Evolutionary conservation across 257 asterid species (phyloP), one percentile per base, ranked within the genome.

Genomic region (Fraxinus quadrangulata): DNA sequence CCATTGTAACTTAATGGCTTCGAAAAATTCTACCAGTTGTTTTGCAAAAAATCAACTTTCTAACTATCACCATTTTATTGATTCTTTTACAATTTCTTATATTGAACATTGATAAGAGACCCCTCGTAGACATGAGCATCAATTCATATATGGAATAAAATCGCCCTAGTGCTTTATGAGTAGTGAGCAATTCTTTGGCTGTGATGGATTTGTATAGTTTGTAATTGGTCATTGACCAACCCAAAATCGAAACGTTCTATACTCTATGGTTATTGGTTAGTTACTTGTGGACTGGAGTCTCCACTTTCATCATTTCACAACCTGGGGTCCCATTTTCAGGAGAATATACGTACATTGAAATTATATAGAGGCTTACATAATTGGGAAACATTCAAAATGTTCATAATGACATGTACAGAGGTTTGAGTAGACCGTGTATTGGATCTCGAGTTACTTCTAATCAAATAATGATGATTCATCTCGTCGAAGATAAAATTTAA

Each of bases 161-260:
- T 70, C 45, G 71, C 17, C 23, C 28, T 8, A 78, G 67, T 74
- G 77, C 68, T 73, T 74, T 2, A 8, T 10, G n/a, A 45, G 42
- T 34, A 61, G 59, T 23, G 14, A 26, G 70, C 36, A 26, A 34
- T 67, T 19, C n/a, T 61, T 70, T 12, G 39, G 69, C 11, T 9
- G 16, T 61, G 14, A 61, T 6, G 9, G 6, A 4, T 24, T 24
- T 63, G 17, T 34, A 63, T 63, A 63, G 69, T 26, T 63, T 2
- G 26, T 30, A 72, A 9, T 73, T 28, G 37, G 39, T 74, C 51
- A 0, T n/a, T 17, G 77, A 45, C 84, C 86, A 83, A 80, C 77
- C 70, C 42, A 73, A 73, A 39, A 54, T 33, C 69, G 69, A 73
- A 73, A 73, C 69, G 77, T 73, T n/a, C 49, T 17, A 33, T 54